phyloP scores from a whole-genome alignment of 352 stramenopile genomes.

The Phytophthora pistaciae region DNA sequence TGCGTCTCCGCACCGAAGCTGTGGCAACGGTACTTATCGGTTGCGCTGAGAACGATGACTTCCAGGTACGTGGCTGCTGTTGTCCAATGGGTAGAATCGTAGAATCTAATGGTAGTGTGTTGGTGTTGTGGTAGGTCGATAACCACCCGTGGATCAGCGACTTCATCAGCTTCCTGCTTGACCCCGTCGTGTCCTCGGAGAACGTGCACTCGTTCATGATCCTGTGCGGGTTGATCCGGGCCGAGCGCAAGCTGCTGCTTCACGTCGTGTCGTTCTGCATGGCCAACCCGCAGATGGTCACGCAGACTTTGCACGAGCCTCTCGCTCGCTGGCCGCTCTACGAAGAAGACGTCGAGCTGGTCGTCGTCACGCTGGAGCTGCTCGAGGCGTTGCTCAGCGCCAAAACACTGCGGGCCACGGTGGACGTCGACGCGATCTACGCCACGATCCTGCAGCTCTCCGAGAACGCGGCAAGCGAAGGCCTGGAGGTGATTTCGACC shows the following conservation, averaged over 20 bases:
- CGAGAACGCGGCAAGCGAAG: constrained; percentile 54
- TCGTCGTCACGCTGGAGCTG: constrained; percentile 60
- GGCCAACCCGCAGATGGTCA: constrained; percentile 43
- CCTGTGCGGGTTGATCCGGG: constrained; percentile 41
- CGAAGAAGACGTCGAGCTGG: constrained; percentile 71
- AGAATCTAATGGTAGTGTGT: neutral
- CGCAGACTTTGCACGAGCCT: constrained; percentile 51
- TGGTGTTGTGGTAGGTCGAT: constrained; percentile 34
- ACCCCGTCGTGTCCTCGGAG: constrained; percentile 55
- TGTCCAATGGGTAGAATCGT: neutral
- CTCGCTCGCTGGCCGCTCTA: constrained; percentile 68
- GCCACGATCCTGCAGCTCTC: constrained; percentile 60
- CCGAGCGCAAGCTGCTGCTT: constrained; percentile 42
- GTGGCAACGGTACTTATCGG: constrained; percentile 59
- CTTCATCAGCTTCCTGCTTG: constrained; percentile 52
- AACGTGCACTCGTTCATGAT: constrained; percentile 63
- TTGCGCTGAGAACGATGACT: constrained; percentile 43
- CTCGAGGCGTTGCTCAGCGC: constrained; percentile 47
- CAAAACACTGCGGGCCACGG: constrained; percentile 37
- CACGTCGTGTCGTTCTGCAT: constrained; percentile 54
- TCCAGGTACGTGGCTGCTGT: constrained; percentile 38
- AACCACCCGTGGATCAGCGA: constrained; percentile 55
- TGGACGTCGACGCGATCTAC: constrained; percentile 54
- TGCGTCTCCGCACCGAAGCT: constrained; percentile 57
- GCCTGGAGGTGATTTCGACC: constrained; percentile 48